Evolutionary conservation across 176 grass and related monocot species (phyloP), one percentile per base, ranked within the genome.

Genomic region (Pontederia crassipes): DNA sequence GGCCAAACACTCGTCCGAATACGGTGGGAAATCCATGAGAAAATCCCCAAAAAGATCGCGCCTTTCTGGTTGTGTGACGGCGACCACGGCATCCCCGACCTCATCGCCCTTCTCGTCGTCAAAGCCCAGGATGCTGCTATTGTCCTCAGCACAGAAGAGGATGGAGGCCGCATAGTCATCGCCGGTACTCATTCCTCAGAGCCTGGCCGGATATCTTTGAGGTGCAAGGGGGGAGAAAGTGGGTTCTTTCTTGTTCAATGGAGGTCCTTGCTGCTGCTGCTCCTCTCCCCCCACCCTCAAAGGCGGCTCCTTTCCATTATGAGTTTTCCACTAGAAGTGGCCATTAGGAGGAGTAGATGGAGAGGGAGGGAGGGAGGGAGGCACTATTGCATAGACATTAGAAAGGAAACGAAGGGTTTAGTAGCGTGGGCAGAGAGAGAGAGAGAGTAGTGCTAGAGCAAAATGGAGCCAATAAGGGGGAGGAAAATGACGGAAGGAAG

Each of bases 121-220:
- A 11, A 81, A 69, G 27, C 77, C 58, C 71, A 95, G 63, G 65
- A 95, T 77, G 77, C 83, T 83, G 67, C 68, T 75, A 70, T 75
- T 86, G 64, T 95, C 86, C 83, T 95, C 90, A 54, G 82, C 77
- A 80, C 90, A 95, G 48, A 95, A 72, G 47, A 95, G 90, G 77
- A 79, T 71, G 14, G 86, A 95, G 49, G 86, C 68, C 12, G 83
- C 71, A 63, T 48, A 82, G 54, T 89, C 86, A 53, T 74, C 83
- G 77, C 74, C 83, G 26, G 79, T 77, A 51, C 82, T 80, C 90
- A 95, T 95, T 69, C 45, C 70, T 55, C 14, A 15, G 46, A 6
- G 17, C 6, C 4, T 40, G 50, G 18, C 49, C 51, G 26, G 26
- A 60, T 18, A 12, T 68, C 13, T 18, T 51, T 11, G 35, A 27